Evolutionary conservation across 1,284 basidiomycete species (phyloP).

Genomic region (Malassezia dermatis): DNA sequence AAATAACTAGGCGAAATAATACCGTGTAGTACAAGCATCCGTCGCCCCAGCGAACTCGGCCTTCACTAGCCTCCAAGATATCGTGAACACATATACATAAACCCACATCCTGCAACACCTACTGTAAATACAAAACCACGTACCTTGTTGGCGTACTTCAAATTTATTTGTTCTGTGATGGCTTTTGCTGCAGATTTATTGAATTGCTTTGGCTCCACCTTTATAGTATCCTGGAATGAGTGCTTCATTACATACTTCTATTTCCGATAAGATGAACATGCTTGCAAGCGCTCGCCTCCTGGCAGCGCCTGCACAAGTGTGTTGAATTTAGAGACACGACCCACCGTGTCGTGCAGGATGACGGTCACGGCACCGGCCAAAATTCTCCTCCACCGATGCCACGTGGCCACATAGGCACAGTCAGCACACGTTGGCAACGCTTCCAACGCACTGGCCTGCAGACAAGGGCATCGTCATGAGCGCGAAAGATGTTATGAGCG

Average conservation of each 20-base stretch:
- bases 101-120: conserved; percentile 80
- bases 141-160: conserved; percentile 77
- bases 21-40: conserved; percentile 90
- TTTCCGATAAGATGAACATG: conserved; percentile 38
- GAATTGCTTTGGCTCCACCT: conserved; percentile 66
- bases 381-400: neutral
- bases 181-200: conserved; percentile 62
- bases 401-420: conserved; percentile 3
- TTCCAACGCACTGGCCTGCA: neutral
- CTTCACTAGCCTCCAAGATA: conserved; percentile 72
- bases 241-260: conserved; percentile 16
- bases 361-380: neutral
- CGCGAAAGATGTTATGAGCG: conserved; percentile 15
- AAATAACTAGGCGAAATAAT: conserved; percentile 79
- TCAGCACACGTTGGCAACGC: neutral
- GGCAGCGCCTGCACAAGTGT: neutral
- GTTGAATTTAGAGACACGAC: neutral
- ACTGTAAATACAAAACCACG: neutral
- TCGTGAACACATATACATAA: conserved; percentile 83
- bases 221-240: conserved; percentile 59
- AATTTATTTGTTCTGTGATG: conserved; percentile 68
- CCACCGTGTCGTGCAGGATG: neutral
- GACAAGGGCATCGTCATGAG: conserved; percentile 6
- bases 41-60: conserved; percentile 85
- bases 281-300: conserved; percentile 1